Evolutionary conservation across 2,329 filamentous ascomycete species (phyloP).

Genomic region (Pseudomassariella vexata): DNA sequence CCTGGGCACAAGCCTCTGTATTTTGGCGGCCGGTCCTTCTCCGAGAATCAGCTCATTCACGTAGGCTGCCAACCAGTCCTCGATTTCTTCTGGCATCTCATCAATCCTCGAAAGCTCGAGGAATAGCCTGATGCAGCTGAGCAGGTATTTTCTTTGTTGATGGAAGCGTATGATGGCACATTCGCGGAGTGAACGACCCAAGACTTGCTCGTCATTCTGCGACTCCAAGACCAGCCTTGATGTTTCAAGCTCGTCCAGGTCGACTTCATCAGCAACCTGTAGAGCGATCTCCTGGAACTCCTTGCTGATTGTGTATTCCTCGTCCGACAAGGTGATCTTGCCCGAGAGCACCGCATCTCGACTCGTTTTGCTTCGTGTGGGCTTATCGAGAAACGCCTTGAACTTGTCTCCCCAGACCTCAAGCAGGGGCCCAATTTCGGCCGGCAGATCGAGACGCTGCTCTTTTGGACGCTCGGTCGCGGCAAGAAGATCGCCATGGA

Average conservation of each 20-base stretch:
- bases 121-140: constrained; percentile 78
- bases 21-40: constrained; percentile 35
- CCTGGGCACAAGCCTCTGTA: constrained; percentile 62
- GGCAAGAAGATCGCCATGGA: constrained; percentile 79
- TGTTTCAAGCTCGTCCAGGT: constrained; percentile 84
- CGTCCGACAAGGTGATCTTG: constrained; percentile 66
- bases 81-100: constrained; percentile 47
- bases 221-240: constrained; percentile 71
- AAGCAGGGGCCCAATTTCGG: constrained; percentile 40
- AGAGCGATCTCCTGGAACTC: constrained; percentile 81
- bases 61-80: constrained; percentile 45
- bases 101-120: constrained; percentile 62
- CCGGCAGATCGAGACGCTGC: constrained; percentile 59
- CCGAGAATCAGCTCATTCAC: constrained; percentile 53
- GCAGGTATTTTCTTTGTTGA: constrained; percentile 72
- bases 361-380: constrained; percentile 67
- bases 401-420: constrained; percentile 63
- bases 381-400: constrained; percentile 67
- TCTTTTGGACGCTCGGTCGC: constrained; percentile 62
- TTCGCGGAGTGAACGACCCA: constrained; percentile 69
- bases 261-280: constrained; percentile 78
- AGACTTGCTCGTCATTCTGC: constrained; percentile 59
- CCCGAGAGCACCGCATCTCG: constrained; percentile 65
- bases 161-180: constrained; percentile 85
- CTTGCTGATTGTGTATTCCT: constrained; percentile 75